A percentile compares a stretch with the other conserved stretches of the same genome.
Conservation (phyloP, 495 filamentous ascomycete genomes). For the Aspergillus haitiensis region DNA sequence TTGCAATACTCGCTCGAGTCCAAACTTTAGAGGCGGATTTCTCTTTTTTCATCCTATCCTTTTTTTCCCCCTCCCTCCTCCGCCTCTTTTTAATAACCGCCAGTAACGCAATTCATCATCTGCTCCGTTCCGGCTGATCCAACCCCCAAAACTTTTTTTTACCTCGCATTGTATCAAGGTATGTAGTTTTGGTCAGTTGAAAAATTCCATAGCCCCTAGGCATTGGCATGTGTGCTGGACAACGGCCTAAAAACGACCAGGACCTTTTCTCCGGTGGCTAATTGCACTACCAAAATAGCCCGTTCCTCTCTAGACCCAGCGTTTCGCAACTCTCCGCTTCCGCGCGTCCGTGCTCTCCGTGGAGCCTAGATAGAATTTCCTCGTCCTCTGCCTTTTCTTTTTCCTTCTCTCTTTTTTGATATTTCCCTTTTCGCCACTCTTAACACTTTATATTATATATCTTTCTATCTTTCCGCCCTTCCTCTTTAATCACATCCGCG, state of each 20-base stretch:
- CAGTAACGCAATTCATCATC: conserved; percentile 7
- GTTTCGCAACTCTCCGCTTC: conserved; percentile 29
- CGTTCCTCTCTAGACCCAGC: conserved; percentile 26
- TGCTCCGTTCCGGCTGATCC: conserved; percentile 7
- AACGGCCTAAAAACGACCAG: conserved; percentile 24
- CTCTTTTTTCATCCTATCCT: conserved; percentile 6
- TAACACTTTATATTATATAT: conserved; percentile 12
- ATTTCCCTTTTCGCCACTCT: conserved; percentile 8
- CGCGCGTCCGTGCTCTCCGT: conserved; percentile 30
- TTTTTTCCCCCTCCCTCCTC: conserved; percentile 4
- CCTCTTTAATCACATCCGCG: conserved; percentile 10
- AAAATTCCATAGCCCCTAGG: conserved; percentile 18
- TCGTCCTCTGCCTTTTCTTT: conserved; percentile 16
- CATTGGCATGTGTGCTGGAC: conserved; percentile 23
- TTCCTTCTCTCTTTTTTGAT: conserved; percentile 11
- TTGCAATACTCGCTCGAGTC: conserved; percentile 23
- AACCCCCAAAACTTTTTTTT: neutral
- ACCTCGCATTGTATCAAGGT: conserved; percentile 9
- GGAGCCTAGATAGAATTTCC: conserved; percentile 28
- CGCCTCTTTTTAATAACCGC: conserved; percentile 1
- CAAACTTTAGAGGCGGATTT: conserved; percentile 15
- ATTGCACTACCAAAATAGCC: conserved; percentile 33
- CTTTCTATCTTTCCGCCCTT: conserved; percentile 9
- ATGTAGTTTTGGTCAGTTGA: conserved; percentile 14
- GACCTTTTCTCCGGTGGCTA: conserved; percentile 31